phyloP scores from a whole-genome alignment of 495 filamentous ascomycete genomes.

The Apodospora peruviana region DNA sequence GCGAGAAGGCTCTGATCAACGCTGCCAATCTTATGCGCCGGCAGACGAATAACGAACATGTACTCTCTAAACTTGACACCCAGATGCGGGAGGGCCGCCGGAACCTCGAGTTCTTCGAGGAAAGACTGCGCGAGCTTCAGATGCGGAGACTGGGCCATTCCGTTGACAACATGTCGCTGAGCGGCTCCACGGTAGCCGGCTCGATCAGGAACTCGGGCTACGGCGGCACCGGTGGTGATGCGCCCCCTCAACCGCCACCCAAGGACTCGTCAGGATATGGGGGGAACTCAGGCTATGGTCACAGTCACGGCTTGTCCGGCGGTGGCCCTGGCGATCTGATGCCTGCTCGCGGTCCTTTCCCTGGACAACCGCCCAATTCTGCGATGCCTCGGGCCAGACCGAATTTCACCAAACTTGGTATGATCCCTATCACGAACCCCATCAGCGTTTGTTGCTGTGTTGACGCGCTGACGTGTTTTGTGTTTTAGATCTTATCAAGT shows the following conservation, averaged over 20 bases:
- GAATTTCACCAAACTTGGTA: conserved; percentile 96
- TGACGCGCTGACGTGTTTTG: conserved; percentile 10
- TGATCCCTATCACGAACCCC: conserved; percentile 18
- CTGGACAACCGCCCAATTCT: conserved; percentile 63
- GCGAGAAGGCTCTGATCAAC: conserved; percentile 92
- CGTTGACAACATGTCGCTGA: conserved; percentile 57
- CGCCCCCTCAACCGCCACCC: conserved; percentile 55
- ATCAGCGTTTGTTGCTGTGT: background rate
- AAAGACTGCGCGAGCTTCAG: conserved; percentile 81
- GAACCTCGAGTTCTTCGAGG: conserved; percentile 92
- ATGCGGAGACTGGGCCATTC: conserved; percentile 65
- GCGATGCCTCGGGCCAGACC: conserved; percentile 68
- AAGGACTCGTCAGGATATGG: conserved; percentile 48
- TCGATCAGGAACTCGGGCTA: conserved; percentile 28
- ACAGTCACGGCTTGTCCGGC: conserved; percentile 33
- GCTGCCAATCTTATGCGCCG: conserved; percentile 91
- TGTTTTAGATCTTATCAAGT: conserved; percentile 88
- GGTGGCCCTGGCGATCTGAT: conserved; percentile 60
- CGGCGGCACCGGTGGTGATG: conserved; percentile 39
- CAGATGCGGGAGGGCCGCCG: conserved; percentile 90
- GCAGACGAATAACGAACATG: conserved; percentile 84
- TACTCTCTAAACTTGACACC: conserved; percentile 80
- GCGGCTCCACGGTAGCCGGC: conserved; percentile 29
- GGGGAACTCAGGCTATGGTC: conserved; percentile 35
- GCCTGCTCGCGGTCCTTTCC: conserved; percentile 77